phyloP scores from a whole-genome alignment of 805 yeast genomes.

The Diddensiella santjacobensis region DNA sequence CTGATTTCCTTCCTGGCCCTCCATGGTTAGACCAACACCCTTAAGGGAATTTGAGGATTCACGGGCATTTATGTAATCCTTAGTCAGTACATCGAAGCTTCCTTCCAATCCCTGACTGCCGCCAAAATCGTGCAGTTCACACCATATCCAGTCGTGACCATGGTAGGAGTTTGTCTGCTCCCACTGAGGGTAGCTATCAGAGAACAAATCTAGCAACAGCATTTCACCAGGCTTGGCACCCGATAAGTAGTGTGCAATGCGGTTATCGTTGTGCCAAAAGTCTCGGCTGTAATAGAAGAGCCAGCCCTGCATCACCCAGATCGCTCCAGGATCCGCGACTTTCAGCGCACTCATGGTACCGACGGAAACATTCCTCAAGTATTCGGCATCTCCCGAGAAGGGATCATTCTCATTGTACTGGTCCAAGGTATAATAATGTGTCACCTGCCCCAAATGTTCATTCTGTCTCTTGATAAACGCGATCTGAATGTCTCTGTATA shows the following conservation, averaged over 20 bases:
- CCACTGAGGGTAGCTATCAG: slow-evolving; percentile 17
- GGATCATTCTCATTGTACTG: slow-evolving; percentile 19
- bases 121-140: slow-evolving; percentile 17
- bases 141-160: slow-evolving; percentile 20
- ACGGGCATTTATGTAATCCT: slow-evolving; percentile 15
- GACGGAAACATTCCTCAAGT: slow-evolving; percentile 10
- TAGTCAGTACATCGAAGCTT: slow-evolving; percentile 12
- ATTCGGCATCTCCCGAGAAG: slow-evolving; percentile 11
- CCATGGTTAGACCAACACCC: slow-evolving; percentile 18
- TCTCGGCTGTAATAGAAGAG: slow-evolving; percentile 11
- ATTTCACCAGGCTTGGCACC: slow-evolving; percentile 15
- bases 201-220: slow-evolving; percentile 14
- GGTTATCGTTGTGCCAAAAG: slow-evolving; percentile 14
- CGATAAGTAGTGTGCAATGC: slow-evolving; percentile 14
- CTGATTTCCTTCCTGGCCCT: slow-evolving; percentile 20
- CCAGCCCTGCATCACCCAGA: slow-evolving; percentile 20
- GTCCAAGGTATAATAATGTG: slow-evolving; percentile 17
- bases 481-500: slow-evolving; percentile 14
- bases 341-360: slow-evolving; percentile 9
- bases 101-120: slow-evolving; percentile 18
- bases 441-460: slow-evolving; percentile 7
- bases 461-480: slow-evolving; percentile 11
- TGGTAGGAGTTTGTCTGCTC: slow-evolving; percentile 12
- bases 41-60: slow-evolving; percentile 7
- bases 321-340: slow-evolving; percentile 9